Evolutionary conservation across 2,329 filamentous ascomycete genomes (phyloP), one percentile per base, ranked within the genome.

Genomic region (Neoarthrinium moseri): DNA sequence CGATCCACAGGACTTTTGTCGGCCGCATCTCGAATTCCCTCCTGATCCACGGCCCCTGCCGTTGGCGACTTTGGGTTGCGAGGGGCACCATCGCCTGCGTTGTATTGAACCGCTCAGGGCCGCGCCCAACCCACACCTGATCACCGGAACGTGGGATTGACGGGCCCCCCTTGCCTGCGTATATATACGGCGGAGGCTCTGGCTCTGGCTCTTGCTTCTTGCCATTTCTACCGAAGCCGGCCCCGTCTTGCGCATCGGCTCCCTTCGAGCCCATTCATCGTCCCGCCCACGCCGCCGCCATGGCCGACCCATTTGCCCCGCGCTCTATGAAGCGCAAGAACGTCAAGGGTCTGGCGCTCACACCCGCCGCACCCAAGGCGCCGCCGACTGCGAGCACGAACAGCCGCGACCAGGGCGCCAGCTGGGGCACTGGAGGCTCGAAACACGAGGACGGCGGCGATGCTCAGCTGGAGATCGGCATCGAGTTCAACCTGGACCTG

Each of bases 301-400:
- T 86, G 83, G 77, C 78, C 58, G 81, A 84, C 60, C 62, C 71
- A 26, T 84, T 84, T 57, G 79, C 80, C 52, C 80, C 80, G 70
- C 81, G 81, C 70, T 95, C 94, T 51, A 87, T 99, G 85, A 97
- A 96, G 84, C 87, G 92, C 78, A 96, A 97, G 82, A 99, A 99
- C 67, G 87, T 95, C 69, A 97, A 97, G 74, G 92, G 91, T 29
- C 85, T 99, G 41, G 91, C 91, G 56, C 77, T 99, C 63, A 91
- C 83, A 60, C 84, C 89, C 40, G 84, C 87, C 20, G 79, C 87
- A 37, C 86, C 89, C 33, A 89, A 90, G 51, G 74, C 81, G 40
- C 73, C 83, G 45, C 81, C 84, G 44, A 84, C 89, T 23, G 86
- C 89, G 36, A 87, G 90, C 59, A 85, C 83, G 49, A 88, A 80